Evolutionary conservation across 2,329 filamentous ascomycete genomes (phyloP).

Genomic region (Lecanosticta acicola): DNA sequence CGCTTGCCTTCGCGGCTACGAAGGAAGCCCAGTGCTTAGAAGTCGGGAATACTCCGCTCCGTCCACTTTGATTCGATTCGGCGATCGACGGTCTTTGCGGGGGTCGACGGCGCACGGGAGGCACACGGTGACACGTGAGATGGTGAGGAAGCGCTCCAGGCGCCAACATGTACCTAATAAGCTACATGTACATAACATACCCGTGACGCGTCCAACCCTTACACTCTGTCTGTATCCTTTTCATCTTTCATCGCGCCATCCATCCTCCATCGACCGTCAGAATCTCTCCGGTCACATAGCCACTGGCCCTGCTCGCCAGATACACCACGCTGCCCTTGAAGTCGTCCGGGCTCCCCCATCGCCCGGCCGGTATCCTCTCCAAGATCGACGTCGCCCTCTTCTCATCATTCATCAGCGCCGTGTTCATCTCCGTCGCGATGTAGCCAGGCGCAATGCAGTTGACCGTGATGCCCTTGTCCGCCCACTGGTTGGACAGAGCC

Average conservation of each 20-base stretch:
- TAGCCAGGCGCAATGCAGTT: conserved; percentile 89
- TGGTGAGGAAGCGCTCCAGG: no score
- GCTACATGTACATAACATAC: no score
- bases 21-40: no score
- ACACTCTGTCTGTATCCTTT: no score
- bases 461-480: conserved; percentile 68
- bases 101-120: no score
- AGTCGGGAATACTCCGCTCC: no score
- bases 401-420: conserved; percentile 67
- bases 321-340: conserved; percentile 80
- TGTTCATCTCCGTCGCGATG: conserved; percentile 92
- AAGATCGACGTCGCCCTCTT: conserved; percentile 67
- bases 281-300: conserved; percentile 76
- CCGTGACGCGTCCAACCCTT: no score
- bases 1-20: no score
- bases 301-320: conserved; percentile 68
- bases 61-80: no score
- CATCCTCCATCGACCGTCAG: conserved; percentile 84
- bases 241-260: conserved; percentile 87
- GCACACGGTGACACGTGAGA: no score
- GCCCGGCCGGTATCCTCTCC: conserved; percentile 72
- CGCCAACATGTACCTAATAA: no score
- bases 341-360: conserved; percentile 80
- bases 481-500: conserved; percentile 82
- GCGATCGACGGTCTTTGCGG: no score